phyloP scores from a whole-genome alignment of 345 rosid species.

The Pugionium cornutum region DNA sequence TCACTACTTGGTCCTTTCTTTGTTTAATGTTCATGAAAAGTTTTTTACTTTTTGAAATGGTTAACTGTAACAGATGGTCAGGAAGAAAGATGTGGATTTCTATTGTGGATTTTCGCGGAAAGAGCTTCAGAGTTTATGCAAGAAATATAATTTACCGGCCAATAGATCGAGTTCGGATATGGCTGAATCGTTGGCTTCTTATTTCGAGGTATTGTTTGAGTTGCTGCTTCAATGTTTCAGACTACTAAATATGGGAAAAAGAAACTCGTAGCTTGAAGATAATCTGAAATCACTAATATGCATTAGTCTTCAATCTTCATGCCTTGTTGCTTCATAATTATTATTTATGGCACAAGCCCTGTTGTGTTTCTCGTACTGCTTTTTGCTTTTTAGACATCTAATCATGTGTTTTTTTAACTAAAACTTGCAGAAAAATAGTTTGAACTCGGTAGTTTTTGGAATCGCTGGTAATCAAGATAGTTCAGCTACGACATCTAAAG shows the following conservation, averaged over 20 bases:
- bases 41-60: slow-evolving; percentile 12
- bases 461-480: slow-evolving; percentile 34
- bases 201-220: slow-evolving; percentile 46
- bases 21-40: not conserved
- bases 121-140: slow-evolving; percentile 78
- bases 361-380: slow-evolving; percentile 19
- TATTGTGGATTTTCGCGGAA: slow-evolving; percentile 56
- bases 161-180: slow-evolving; percentile 64
- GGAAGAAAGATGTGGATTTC: slow-evolving; percentile 48
- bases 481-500: slow-evolving; percentile 42
- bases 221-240: not conserved
- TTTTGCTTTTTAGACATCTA: slow-evolving; percentile 2
- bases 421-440: slow-evolving; percentile 48
- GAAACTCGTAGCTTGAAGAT: slow-evolving; percentile 3
- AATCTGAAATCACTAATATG: slow-evolving; percentile 20
- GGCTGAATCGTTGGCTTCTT: slow-evolving; percentile 58
- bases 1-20: slow-evolving; percentile 12
- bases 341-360: slow-evolving; percentile 6
- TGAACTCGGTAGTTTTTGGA: slow-evolving; percentile 34
- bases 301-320: not conserved
- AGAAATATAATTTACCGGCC: slow-evolving; percentile 68
- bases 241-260: not conserved
- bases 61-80: slow-evolving; percentile 46
- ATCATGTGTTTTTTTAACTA: slow-evolving; percentile 30
- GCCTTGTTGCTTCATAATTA: slow-evolving; percentile 23